These are phyloP conservation scores for Graphiopsis chlorocephala DNA, from an alignment of 2,329 filamentous ascomycete genomes.

Conservation along the genomic window DNA sequence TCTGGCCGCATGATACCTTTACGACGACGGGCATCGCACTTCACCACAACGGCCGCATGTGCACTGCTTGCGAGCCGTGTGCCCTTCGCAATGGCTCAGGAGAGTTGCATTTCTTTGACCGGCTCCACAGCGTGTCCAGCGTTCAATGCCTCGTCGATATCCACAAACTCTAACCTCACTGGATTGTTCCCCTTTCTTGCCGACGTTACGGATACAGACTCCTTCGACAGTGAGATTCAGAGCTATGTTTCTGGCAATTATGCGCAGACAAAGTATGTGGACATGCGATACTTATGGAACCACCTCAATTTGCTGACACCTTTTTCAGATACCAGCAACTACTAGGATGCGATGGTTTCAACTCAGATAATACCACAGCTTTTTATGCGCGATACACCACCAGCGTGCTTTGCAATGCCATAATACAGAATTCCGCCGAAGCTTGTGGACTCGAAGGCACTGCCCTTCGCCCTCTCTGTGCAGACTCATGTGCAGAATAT, in stretches of 20 bases:
- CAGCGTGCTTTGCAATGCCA: slow-evolving; percentile 86
- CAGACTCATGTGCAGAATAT: slow-evolving; percentile 81
- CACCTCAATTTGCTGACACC: slow-evolving; percentile 30
- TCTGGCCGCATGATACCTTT: slow-evolving; percentile 2
- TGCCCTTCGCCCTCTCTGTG: slow-evolving; percentile 74
- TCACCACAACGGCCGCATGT: slow-evolving; percentile 16
- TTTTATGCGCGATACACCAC: slow-evolving; percentile 93
- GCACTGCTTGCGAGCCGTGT: slow-evolving; percentile 26
- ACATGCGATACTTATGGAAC: neutral
- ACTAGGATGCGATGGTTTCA: slow-evolving; percentile 75
- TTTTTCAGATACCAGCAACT: slow-evolving; percentile 69
- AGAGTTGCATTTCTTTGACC: slow-evolving; percentile 64
- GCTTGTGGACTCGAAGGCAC: slow-evolving; percentile 65
- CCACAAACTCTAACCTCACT: slow-evolving; percentile 57
- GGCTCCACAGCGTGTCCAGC: slow-evolving; percentile 70
- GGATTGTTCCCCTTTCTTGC: slow-evolving; percentile 75
- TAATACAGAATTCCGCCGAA: slow-evolving; percentile 81
- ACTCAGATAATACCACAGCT: slow-evolving; percentile 73
- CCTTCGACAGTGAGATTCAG: slow-evolving; percentile 74
- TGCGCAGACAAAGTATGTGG: slow-evolving; percentile 70
- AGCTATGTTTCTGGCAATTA: slow-evolving; percentile 73
- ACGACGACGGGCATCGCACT: slow-evolving; percentile 6
- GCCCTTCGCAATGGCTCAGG: slow-evolving; percentile 32
- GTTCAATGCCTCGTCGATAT: slow-evolving; percentile 70
- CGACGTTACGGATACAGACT: slow-evolving; percentile 69